phyloP scores from a whole-genome alignment of 139 green algal genomes.

The Pleodorina starrii region DNA sequence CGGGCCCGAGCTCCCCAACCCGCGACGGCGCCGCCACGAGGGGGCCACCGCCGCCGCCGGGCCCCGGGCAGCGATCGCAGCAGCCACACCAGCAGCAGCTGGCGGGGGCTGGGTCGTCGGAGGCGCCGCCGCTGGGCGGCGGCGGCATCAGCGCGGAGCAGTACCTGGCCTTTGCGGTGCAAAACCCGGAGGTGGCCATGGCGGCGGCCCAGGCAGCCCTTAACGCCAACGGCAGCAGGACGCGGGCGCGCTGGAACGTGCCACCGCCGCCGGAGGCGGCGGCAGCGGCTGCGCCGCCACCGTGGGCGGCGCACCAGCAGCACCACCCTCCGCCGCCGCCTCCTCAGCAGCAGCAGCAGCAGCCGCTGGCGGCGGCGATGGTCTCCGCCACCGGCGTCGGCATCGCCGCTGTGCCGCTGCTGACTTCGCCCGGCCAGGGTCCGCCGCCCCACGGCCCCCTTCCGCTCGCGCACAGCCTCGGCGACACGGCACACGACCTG shows the following conservation, averaged over 20 bases:
- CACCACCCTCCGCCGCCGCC: neutral
- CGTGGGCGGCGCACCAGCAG: neutral
- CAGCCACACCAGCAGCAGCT: neutral
- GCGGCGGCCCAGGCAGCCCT: constrained; percentile 19
- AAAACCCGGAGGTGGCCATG: constrained; percentile 43
- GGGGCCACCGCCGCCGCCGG: neutral
- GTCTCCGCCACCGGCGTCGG: neutral
- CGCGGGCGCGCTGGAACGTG: constrained; percentile 38
- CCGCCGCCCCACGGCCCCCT: neutral
- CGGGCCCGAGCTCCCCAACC: neutral
- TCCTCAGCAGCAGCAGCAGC: neutral
- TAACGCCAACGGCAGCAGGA: neutral
- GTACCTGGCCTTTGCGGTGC: constrained; percentile 35
- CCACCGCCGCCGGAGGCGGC: neutral
- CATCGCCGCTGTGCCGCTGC: neutral
- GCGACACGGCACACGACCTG: constrained; percentile 7
- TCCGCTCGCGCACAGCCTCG: neutral
- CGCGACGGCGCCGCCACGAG: neutral
- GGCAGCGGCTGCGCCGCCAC: neutral
- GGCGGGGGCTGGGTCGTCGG: neutral
- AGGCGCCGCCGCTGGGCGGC: neutral
- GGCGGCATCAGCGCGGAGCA: constrained; percentile 22
- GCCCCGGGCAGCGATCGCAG: neutral
- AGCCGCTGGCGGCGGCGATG: constrained; percentile 31
- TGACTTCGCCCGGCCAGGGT: neutral